phyloP scores from a whole-genome alignment of 2,329 filamentous ascomycete species.

The Sclerotinia borealis region DNA sequence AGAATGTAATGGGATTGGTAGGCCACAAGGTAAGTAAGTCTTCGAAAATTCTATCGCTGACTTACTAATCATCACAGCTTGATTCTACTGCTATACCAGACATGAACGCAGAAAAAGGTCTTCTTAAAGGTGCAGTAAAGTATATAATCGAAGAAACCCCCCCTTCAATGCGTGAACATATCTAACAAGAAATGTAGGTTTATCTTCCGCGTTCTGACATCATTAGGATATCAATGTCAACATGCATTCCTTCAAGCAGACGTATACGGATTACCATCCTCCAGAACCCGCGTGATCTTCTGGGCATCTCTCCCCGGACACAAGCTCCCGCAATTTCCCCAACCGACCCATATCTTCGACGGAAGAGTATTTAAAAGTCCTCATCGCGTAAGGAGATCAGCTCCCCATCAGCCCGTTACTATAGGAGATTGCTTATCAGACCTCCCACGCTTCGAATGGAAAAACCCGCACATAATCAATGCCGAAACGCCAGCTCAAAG shows the following conservation, averaged over 20 bases:
- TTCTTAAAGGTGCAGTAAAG: slow-evolving; percentile 9
- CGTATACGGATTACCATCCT: slow-evolving; percentile 17
- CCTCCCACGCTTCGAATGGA: slow-evolving; percentile 19
- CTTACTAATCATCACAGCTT: neutral
- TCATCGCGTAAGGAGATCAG: slow-evolving; percentile 10
- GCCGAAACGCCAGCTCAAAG: neutral
- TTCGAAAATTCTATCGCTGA: neutral
- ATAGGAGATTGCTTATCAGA: slow-evolving; percentile 18
- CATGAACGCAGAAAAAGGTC: neutral
- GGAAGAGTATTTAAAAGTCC: neutral
- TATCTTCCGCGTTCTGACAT: slow-evolving; percentile 19
- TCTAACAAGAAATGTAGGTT: slow-evolving; percentile 12
- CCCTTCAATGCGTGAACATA: neutral
- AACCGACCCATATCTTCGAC: slow-evolving; percentile 9
- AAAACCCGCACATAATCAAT: slow-evolving; percentile 4
- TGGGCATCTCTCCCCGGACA: slow-evolving; percentile 18
- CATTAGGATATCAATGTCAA: slow-evolving; percentile 23
- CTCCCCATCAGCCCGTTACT: slow-evolving; percentile 15
- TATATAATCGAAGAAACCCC: neutral
- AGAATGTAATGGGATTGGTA: slow-evolving; percentile 23
- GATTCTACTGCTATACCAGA: neutral
- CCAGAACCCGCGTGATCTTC: slow-evolving; percentile 17
- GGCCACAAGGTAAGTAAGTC: slow-evolving; percentile 8
- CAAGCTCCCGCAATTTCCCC: slow-evolving; percentile 19
- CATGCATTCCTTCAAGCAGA: slow-evolving; percentile 16